Evolutionary conservation across 208 protist species (phyloP).

Genomic region (Leishmania gerbilli): DNA sequence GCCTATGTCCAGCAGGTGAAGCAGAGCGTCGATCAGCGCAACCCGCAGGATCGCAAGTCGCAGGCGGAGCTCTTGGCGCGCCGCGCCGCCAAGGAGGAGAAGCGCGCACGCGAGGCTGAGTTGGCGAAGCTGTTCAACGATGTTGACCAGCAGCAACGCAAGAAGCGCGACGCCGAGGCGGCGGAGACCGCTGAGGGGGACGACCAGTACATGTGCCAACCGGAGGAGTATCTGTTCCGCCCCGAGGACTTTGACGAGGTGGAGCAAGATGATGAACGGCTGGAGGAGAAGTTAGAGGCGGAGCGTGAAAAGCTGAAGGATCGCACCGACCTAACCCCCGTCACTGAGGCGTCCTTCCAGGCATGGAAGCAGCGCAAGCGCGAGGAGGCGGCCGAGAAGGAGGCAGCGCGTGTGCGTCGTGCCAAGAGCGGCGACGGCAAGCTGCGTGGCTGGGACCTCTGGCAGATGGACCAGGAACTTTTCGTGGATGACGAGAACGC

Average conservation of each 20-base stretch:
- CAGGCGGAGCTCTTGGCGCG: constrained; percentile 69
- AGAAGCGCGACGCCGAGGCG: constrained; percentile 30
- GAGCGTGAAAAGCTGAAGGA: constrained; percentile 82
- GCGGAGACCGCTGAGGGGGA: constrained; percentile 26
- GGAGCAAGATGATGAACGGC: constrained; percentile 72
- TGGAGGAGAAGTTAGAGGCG: constrained; percentile 87
- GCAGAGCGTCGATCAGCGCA: constrained; percentile 63
- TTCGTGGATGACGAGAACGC: constrained; percentile 88
- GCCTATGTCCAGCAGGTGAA: constrained; percentile 78
- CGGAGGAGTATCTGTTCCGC: constrained; percentile 88
- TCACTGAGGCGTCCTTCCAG: constrained; percentile 84
- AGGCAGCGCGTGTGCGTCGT: constrained; percentile 62
- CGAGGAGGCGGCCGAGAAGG: constrained; percentile 59
- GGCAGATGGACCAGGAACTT: constrained; percentile 83
- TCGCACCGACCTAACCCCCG: constrained; percentile 77
- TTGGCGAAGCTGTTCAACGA: constrained; percentile 83
- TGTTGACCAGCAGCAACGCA: constrained; percentile 43
- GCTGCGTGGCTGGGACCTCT: constrained; percentile 82
- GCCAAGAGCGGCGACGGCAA: constrained; percentile 78
- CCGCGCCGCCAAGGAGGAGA: constrained; percentile 68
- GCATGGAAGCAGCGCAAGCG: constrained; percentile 73
- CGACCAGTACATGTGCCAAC: constrained; percentile 58
- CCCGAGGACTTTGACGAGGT: constrained; percentile 91
- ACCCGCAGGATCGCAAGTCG: constrained; percentile 72
- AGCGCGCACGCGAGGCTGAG: constrained; percentile 82